These are phyloP conservation scores for Tolypocladium guangdongense DNA, from an alignment of 2,329 filamentous ascomycete genomes.

Conservation along the genomic window DNA sequence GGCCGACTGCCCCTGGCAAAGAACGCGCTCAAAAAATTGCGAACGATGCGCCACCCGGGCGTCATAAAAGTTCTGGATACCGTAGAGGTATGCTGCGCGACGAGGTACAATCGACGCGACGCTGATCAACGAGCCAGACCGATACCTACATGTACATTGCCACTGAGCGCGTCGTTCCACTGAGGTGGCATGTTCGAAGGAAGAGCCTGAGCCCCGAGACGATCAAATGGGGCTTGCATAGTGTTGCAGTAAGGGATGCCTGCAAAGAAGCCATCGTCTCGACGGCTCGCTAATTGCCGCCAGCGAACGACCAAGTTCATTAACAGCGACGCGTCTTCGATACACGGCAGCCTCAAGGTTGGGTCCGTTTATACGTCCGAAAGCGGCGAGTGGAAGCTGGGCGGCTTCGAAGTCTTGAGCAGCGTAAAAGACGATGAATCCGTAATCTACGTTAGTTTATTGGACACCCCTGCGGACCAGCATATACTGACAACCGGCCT, in stretches of 20 bases:
- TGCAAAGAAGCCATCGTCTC: too few species aligned
- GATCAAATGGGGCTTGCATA: constrained; percentile 90
- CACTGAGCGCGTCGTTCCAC: constrained; percentile 76
- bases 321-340: constrained; percentile 82
- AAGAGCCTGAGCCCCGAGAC: constrained; percentile 86
- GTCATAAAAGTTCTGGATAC: constrained; percentile 92
- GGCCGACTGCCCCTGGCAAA: constrained; percentile 75
- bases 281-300: constrained; percentile 8
- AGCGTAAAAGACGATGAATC: constrained; percentile 95
- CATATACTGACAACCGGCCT: background rate
- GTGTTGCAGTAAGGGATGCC: constrained; percentile 53
- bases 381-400: constrained; percentile 95
- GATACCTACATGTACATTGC: constrained; percentile 94
- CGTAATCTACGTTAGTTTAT: constrained; percentile 62
- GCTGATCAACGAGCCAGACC: constrained; percentile 45
- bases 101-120: background rate
- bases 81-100: constrained; percentile 56
- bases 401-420: constrained; percentile 86
- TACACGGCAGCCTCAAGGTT: constrained; percentile 78
- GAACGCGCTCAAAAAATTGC: constrained; percentile 88
- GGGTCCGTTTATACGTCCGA: constrained; percentile 88
- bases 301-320: constrained; percentile 91
- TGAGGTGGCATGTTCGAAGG: constrained; percentile 82
- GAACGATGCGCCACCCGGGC: constrained; percentile 86
- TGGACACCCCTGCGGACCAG: too few species aligned